phyloP scores from a whole-genome alignment of 768 basidiomycete species.

The Leccinum barrowsii region DNA sequence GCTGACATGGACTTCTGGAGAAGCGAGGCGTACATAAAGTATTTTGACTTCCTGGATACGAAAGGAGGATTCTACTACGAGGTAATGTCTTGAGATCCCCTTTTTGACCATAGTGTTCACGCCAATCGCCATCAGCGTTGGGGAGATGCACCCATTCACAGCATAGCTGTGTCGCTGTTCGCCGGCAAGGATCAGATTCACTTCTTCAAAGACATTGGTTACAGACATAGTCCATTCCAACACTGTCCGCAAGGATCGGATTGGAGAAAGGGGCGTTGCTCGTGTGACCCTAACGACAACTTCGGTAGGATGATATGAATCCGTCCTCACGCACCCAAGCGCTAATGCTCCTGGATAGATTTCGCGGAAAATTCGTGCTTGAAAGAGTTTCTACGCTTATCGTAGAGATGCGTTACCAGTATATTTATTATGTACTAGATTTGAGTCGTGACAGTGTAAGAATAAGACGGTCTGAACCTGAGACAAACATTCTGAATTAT shows the following conservation, averaged over 20 bases:
- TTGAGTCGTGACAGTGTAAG: neutral
- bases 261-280: constrained; percentile 79
- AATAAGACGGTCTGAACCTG: too few relatives aligned
- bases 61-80: constrained; percentile 90
- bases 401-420: neutral
- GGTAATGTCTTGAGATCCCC: constrained; percentile 32
- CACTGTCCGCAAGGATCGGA: constrained; percentile 78
- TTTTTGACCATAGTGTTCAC: constrained; percentile 1
- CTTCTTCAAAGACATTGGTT: constrained; percentile 94
- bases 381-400: constrained; percentile 27
- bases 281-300: constrained; percentile 73
- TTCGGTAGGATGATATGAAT: constrained; percentile 50
- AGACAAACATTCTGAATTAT: too few relatives aligned
- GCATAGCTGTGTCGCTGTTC: constrained; percentile 87
- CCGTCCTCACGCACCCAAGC: neutral
- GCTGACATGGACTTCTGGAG: constrained; percentile 83
- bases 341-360: constrained; percentile 18
- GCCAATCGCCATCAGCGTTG: constrained; percentile 51
- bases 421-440: neutral
- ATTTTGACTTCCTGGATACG: constrained; percentile 77
- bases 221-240: constrained; percentile 92
- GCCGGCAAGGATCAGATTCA: constrained; percentile 87
- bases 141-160: constrained; percentile 92
- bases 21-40: constrained; percentile 74
- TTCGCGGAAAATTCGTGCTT: constrained; percentile 30